These are phyloP conservation scores for sorghum (Sorghum bicolor) DNA, from an alignment of 176 grass and related monocot genomes.

Conservation along the genomic window Sorghum_bicolor_NCBIv3 NC_012872.2:66400001-66400500, in stretches of 20 bases:
- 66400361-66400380: constrained; percentile 33
- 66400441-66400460: neutral
- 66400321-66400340: constrained; percentile 30
- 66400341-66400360: constrained; percentile 44
- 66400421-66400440: constrained; percentile 19
- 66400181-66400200: constrained; percentile 42
- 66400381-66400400: neutral
- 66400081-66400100: constrained; percentile 34
- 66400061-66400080: constrained; percentile 17
- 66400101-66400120: constrained; percentile 33
- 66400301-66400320: neutral
- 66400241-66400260: constrained; percentile 24
- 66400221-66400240: constrained; percentile 19
- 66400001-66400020: neutral
- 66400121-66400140: neutral
- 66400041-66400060: neutral
- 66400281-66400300: constrained; percentile 11
- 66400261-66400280: constrained; percentile 33
- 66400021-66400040: neutral
- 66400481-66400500: neutral
- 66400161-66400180: constrained; percentile 41
- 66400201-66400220: constrained; percentile 31
- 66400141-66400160: constrained; percentile 31
- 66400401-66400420: constrained; percentile 12
- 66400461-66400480: constrained; percentile 16